These are phyloP conservation scores for Phaffomyces antillensis DNA, from an alignment of 805 yeast species.

Conservation along the genomic window DNA sequence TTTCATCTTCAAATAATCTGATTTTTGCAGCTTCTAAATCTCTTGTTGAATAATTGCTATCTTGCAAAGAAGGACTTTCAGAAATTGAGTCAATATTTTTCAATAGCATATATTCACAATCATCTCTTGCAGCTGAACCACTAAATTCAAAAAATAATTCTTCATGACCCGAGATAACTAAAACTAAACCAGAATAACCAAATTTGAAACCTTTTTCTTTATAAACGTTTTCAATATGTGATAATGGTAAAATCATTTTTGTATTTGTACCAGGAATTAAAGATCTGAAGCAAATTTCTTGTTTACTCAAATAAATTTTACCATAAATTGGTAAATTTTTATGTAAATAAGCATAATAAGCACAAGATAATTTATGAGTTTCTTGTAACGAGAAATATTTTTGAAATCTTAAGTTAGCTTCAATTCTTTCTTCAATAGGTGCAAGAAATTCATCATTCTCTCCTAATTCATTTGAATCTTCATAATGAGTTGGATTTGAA, in stretches of 20 bases:
- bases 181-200: constrained; percentile 62
- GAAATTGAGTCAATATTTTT: constrained; percentile 27
- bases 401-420: constrained; percentile 52
- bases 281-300: constrained; percentile 72
- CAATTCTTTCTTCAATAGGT: constrained; percentile 34
- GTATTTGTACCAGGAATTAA: constrained; percentile 71
- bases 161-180: constrained; percentile 68
- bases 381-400: constrained; percentile 57
- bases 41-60: constrained; percentile 27
- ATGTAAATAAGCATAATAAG: constrained; percentile 64
- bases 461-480: constrained; percentile 33
- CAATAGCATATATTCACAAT: constrained; percentile 51
- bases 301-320: constrained; percentile 64
- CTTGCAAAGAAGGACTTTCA: constrained; percentile 15
- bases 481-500: constrained; percentile 58
- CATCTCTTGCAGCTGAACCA: constrained; percentile 58
- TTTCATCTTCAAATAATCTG: constrained; percentile 58
- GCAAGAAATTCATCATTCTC: constrained; percentile 44
- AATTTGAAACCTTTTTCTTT: constrained; percentile 64
- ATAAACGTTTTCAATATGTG: constrained; percentile 62
- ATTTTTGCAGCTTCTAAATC: constrained; percentile 50
- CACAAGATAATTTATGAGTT: constrained; percentile 46
- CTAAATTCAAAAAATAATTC: constrained; percentile 74
- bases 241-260: constrained; percentile 73
- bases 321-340: constrained; percentile 79